Conservation (phyloP, 2,329 filamentous ascomycete species). For the Fusarium luffae region DNA sequence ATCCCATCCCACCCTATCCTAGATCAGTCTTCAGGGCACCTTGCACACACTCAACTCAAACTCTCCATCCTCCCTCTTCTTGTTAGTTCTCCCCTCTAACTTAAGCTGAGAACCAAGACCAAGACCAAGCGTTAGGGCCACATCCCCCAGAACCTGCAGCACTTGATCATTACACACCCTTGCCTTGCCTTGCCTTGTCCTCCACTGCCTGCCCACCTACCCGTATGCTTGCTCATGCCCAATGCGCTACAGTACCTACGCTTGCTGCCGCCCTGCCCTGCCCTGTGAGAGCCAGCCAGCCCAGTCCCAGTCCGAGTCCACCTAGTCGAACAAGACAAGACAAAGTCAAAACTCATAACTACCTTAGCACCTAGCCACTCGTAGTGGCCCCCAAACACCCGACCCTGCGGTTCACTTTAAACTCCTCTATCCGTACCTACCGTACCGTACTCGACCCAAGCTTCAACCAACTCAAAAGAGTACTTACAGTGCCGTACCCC, state of each 20-base stretch:
- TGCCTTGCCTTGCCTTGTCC: constrained; percentile 13
- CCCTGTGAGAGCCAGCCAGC: constrained; percentile 17
- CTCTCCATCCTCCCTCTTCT: not conserved
- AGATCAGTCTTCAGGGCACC: constrained; percentile 18
- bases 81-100: constrained; percentile 1
- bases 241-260: constrained; percentile 7
- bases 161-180: constrained; percentile 25
- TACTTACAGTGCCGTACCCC: constrained; percentile 25
- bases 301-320: not conserved
- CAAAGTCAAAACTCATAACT: constrained; percentile 35
- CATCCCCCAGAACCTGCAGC: constrained; percentile 8
- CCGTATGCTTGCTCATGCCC: constrained; percentile 3
- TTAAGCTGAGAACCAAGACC: not conserved
- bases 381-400: constrained; percentile 36
- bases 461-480: constrained; percentile 7
- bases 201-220: not conserved
- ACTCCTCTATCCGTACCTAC: constrained; percentile 31
- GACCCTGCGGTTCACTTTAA: constrained; percentile 44
- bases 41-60: not conserved
- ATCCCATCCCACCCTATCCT: not conserved
- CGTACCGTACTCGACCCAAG: constrained; percentile 6
- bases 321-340: constrained; percentile 6
- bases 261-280: constrained; percentile 27
- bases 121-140: constrained; percentile 32
- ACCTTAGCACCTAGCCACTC: constrained; percentile 18